Evolutionary conservation across 306 rosid species (phyloP).

Genomic region (Cucumis cinereus): DNA sequence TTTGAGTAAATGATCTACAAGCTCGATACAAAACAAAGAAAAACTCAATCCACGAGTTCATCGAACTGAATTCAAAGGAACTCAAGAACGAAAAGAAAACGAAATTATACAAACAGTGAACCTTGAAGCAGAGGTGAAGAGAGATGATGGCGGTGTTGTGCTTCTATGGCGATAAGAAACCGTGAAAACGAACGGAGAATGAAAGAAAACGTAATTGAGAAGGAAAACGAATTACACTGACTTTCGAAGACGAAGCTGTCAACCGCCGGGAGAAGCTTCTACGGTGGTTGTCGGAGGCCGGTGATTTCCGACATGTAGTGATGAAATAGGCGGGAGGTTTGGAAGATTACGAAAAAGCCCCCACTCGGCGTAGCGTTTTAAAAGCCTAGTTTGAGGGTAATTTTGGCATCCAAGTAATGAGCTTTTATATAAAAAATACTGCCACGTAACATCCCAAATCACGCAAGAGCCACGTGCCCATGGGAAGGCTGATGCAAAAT

Average conservation of each 20-base stretch:
- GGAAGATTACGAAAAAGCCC: neutral
- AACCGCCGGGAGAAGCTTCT: neutral
- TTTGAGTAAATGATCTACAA: neutral
- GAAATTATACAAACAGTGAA: neutral
- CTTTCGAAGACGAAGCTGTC: neutral
- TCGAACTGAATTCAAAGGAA: neutral
- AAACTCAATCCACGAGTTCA: neutral
- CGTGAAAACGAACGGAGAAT: neutral
- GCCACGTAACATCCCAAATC: neutral
- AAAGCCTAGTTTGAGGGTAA: neutral
- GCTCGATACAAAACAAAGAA: neutral
- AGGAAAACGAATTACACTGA: neutral
- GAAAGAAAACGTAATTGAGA: neutral
- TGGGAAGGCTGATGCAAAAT: neutral
- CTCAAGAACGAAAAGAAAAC: neutral
- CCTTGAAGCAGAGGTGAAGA: neutral
- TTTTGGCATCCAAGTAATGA: neutral
- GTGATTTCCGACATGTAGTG: neutral
- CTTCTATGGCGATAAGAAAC: neutral
- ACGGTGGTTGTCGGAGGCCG: neutral
- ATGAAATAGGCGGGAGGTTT: neutral
- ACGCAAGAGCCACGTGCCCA: neutral
- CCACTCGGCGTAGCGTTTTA: neutral
- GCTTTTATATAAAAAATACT: neutral
- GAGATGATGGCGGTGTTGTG: neutral